A percentile compares a stretch with the other conserved stretches of the same genome.
Evolutionary conservation across 106 monocot genomes (phyloP).

Genomic region (Platanthera zijinensis): DNA sequence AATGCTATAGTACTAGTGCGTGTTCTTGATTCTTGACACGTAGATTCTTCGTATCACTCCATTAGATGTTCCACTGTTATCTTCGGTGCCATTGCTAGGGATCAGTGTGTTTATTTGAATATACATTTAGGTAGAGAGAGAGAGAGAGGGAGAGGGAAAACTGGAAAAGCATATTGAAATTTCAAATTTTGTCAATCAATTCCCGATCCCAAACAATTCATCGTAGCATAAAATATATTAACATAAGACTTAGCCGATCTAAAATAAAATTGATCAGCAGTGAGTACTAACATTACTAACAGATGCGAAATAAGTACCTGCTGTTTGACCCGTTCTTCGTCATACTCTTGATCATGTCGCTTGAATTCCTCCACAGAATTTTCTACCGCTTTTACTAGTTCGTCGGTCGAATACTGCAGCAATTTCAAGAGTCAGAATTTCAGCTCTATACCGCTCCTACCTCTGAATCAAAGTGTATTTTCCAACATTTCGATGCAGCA

Average conservation of each 20-base stretch:
- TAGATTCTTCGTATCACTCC: not conserved
- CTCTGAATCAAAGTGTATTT: not conserved
- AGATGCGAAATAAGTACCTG: slow-evolving; percentile 39
- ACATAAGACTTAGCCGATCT: not conserved
- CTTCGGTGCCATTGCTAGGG: not conserved
- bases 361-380: slow-evolving; percentile 84
- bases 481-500: not conserved
- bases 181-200: not conserved
- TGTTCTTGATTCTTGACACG: too few species aligned
- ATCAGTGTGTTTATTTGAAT: not conserved
- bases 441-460: not conserved
- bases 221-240: not conserved
- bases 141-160: not conserved
- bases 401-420: slow-evolving; percentile 64
- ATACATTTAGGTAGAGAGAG: not conserved
- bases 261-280: not conserved
- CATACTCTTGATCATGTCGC: slow-evolving; percentile 88
- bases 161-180: not conserved
- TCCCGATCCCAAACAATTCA: not conserved
- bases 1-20: too few species aligned
- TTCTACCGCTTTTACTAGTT: slow-evolving; percentile 78
- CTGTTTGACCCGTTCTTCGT: slow-evolving; percentile 64
- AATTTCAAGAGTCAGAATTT: slow-evolving; percentile 9
- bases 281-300: not conserved
- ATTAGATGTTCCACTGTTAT: not conserved